Evolutionary conservation across 768 basidiomycete species (phyloP), one percentile per base, ranked within the genome.

Genomic region (Leccinum olivaceopallidum): DNA sequence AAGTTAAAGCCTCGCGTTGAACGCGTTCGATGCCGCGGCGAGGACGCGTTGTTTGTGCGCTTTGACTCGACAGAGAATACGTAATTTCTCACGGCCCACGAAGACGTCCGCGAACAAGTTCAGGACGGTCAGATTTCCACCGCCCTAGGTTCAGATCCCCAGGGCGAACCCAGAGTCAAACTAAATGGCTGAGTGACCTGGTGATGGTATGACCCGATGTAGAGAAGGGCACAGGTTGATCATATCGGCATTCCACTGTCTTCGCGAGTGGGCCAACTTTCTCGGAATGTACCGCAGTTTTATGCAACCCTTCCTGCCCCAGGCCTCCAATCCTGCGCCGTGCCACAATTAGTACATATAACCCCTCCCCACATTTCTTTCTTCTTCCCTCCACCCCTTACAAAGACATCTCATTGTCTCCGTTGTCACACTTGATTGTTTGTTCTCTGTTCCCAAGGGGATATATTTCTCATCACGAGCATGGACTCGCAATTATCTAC

Each of bases 201-300:
- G 67, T 61, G 56, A 60, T 67, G 59, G 49, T 53, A 47, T 44
- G 55, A 36, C 55, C 59, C 51, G 30, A 34, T 55, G 56, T 56
- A 56, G 53, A 34, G 28, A 59, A 63, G 51, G 39, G 56, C 59
- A 60, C 67, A 62, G 65, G 57, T 64, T 66, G 55, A 60, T 60
- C 56, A 49, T 34, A 34, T 55, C 64, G 34, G 56, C 30, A 32
- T 36, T 57, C 63, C 53, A 65, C 52, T 59, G 53, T 48, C 68
- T 59, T 34, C 56, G 49, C 42, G 44, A 32, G 53, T 53, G 34
- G 22, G 22, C 16, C 57, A 44, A 60, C 60, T 47, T 67, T 64
- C 72, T 69, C 72, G 72, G 72, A 69, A 74, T 73, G 65, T 72
- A 72, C 72, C 72, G 70, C 69, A 64, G 57, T 60, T 53, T 69